phyloP scores from a whole-genome alignment of 805 yeast genomes.

The Saccharomycopsis amapae region DNA sequence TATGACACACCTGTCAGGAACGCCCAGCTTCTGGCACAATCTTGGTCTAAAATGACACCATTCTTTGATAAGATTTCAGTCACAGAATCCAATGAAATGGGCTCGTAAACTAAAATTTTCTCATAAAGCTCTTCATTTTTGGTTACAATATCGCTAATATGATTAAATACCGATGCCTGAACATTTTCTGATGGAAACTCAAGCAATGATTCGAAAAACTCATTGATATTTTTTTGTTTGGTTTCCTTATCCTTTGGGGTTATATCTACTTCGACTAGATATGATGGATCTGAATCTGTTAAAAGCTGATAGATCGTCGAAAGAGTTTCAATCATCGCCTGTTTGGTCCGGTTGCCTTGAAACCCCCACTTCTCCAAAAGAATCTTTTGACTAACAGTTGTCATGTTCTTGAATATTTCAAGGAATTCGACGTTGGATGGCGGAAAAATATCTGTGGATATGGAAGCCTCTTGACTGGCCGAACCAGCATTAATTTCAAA shows the following conservation, averaged over 20 bases:
- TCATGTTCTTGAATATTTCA: not conserved
- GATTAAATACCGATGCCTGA: constrained; percentile 4
- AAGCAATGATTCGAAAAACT: constrained; percentile 1
- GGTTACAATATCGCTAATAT: constrained; percentile 6
- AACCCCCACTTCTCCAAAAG: constrained; percentile 15
- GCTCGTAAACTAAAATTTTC: constrained; percentile 12
- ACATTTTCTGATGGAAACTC: constrained; percentile 1
- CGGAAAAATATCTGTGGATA: no score
- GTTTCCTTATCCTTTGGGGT: not conserved
- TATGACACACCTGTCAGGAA: constrained; percentile 13
- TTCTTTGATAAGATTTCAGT: not conserved
- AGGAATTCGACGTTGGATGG: not conserved
- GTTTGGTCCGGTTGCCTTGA: constrained; percentile 9
- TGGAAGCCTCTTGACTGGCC: not conserved
- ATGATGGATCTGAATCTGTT: not conserved
- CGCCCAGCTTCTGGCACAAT: constrained; percentile 13
- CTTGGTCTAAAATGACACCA: constrained; percentile 7
- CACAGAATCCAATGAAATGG: constrained; percentile 12
- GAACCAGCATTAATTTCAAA: not conserved
- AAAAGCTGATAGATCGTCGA: not conserved
- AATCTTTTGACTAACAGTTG: not conserved
- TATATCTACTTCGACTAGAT: not conserved
- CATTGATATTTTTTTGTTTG: not conserved
- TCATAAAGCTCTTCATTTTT: constrained; percentile 6
- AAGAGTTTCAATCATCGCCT: constrained; percentile 1